These are phyloP conservation scores for Eimeria necatrix DNA, from an alignment of 169 alveolate genomes.

Conservation along the genomic window DNA sequence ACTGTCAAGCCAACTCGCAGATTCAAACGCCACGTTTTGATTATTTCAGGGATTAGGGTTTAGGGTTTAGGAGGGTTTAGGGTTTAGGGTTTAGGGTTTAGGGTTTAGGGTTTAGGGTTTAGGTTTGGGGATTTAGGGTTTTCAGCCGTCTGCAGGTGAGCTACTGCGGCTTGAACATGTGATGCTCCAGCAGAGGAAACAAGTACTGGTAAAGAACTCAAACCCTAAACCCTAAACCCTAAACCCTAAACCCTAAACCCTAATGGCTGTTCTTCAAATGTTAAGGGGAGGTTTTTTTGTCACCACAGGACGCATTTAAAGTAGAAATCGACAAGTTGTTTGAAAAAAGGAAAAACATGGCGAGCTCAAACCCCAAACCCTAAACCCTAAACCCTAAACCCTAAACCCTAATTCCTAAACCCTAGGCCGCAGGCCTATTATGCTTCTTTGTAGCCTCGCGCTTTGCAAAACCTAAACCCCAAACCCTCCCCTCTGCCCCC, in stretches of 20 bases:
- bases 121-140: constrained; percentile 13
- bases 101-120: background rate
- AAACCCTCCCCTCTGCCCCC: too few relatives aligned
- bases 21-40: too few relatives aligned
- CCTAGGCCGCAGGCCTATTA: background rate
- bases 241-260: background rate
- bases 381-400: constrained; percentile 21
- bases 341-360: constrained; percentile 59
- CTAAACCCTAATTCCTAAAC: constrained; percentile 12
- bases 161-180: constrained; percentile 40
- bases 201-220: background rate
- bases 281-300: background rate
- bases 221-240: background rate
- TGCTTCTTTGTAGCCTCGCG: too few relatives aligned
- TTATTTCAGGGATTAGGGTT: too few relatives aligned
- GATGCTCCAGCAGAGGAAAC: background rate
- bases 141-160: constrained; percentile 23
- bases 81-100: too few relatives aligned
- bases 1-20: too few relatives aligned
- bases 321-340: constrained; percentile 37
- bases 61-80: too few relatives aligned
- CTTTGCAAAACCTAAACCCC: too few relatives aligned
- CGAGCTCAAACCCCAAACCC: background rate
- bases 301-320: background rate
- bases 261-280: background rate